Conservation (phyloP, 129 eudicot genomes). For the Helianthus annuus region DNA sequence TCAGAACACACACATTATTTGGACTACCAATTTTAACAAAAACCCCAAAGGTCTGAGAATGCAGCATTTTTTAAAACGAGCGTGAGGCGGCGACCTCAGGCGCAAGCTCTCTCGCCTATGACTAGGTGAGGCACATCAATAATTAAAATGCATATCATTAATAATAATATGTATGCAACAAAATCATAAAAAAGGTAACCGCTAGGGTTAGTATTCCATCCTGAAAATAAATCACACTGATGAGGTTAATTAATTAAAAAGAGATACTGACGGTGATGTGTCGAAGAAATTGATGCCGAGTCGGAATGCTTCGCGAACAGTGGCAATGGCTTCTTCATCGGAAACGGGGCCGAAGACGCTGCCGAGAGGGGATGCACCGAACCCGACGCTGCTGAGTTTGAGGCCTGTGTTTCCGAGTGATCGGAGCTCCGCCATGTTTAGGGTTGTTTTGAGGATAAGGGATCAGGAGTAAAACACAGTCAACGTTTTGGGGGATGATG, state of each 20-base stretch:
- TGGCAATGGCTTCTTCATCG: slow-evolving; percentile 73
- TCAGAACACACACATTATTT: background rate
- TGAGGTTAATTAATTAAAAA: background rate
- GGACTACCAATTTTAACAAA: slow-evolving; percentile 2
- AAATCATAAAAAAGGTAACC: too few species aligned
- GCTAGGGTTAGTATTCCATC: too few species aligned
- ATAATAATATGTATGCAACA: background rate
- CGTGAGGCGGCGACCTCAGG: too few species aligned
- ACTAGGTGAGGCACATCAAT: too few species aligned
- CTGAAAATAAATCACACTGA: background rate
- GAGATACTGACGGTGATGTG: slow-evolving; percentile 74
- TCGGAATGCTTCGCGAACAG: slow-evolving; percentile 77
- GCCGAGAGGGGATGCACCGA: slow-evolving; percentile 98
- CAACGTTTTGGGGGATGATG: too few species aligned
- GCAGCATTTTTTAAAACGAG: too few species aligned
- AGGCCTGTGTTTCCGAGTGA: slow-evolving; percentile 87
- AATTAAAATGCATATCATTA: too few species aligned
- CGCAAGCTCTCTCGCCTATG: too few species aligned
- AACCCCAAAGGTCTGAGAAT: background rate
- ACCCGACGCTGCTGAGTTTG: slow-evolving; percentile 74
- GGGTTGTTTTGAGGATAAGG: too few species aligned
- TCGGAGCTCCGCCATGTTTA: slow-evolving; percentile 52
- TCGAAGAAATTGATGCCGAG: slow-evolving; percentile 95
- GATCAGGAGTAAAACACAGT: too few species aligned
- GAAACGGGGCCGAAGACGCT: slow-evolving; percentile 83